Percentiles rank a stretch among this genome's conserved stretches.
phyloP scores from a whole-genome alignment of 2,329 filamentous ascomycete genomes.

The Fusarium floridanum region DNA sequence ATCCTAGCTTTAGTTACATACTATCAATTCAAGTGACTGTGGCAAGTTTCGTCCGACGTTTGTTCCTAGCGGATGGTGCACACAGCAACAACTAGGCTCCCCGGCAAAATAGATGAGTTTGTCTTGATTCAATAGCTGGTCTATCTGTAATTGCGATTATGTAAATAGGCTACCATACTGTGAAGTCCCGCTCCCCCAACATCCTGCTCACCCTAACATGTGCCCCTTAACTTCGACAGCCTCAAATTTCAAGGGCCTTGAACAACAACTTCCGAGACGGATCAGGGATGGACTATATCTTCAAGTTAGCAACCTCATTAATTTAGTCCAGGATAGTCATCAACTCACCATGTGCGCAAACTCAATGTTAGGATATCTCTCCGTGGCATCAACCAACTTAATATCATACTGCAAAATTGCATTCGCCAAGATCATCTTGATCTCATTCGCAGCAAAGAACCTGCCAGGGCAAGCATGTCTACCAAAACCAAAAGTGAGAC shows the following conservation, averaged over 20 bases:
- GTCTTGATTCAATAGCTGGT: not conserved
- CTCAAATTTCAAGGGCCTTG: not conserved
- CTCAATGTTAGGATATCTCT: slow-evolving; percentile 27
- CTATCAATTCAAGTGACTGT: too few species aligned
- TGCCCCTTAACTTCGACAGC: not conserved
- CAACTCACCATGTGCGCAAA: slow-evolving; percentile 22
- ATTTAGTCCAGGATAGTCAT: not conserved
- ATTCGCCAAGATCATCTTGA: slow-evolving; percentile 59
- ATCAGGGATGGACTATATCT: slow-evolving; percentile 8
- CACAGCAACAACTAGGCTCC: too few species aligned
- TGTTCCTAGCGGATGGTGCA: too few species aligned
- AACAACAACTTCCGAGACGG: not conserved
- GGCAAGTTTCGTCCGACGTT: too few species aligned
- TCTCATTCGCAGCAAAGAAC: slow-evolving; percentile 61
- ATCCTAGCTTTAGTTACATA: too few species aligned
- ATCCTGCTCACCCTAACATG: not conserved
- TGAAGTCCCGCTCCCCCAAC: not conserved
- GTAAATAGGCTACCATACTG: not conserved
- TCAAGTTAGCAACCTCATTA: not conserved
- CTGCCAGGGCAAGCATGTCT: slow-evolving; percentile 58
- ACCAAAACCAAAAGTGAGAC: slow-evolving; percentile 55
- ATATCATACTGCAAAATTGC: slow-evolving; percentile 58
- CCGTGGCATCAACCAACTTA: slow-evolving; percentile 12
- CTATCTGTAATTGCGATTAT: not conserved
- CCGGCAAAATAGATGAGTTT: not conserved